A percentile compares a stretch with the other conserved stretches of the same genome.
Conservation (phyloP, 2,329 filamentous ascomycete genomes). For the Trematosphaeria pertusa region DNA sequence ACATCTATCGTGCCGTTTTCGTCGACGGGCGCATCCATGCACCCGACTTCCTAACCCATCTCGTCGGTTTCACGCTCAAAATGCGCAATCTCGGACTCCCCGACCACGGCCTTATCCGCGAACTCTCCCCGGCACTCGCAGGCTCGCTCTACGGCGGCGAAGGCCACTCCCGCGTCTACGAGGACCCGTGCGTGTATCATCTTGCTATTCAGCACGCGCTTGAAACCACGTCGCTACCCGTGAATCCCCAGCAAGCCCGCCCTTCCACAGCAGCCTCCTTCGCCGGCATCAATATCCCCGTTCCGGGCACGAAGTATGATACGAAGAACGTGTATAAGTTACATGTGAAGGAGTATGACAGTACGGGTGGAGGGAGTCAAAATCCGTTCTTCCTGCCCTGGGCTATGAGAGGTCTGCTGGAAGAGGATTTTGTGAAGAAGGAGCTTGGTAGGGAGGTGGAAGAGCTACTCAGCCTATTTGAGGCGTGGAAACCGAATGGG, state of each 20-base stretch:
- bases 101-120: conserved; percentile 91
- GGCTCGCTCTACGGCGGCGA: conserved; percentile 91
- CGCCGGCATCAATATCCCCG: conserved; percentile 39
- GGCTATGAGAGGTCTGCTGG: conserved; percentile 91
- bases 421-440: conserved; percentile 88
- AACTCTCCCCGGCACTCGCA: conserved; percentile 85
- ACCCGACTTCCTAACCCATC: conserved; percentile 90
- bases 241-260: conserved; percentile 23
- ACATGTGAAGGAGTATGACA: conserved; percentile 42
- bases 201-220: conserved; percentile 57
- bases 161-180: conserved; percentile 92
- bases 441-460: conserved; percentile 79
- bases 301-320: conserved; percentile 33
- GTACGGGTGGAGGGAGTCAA: conserved; percentile 48
- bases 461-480: conserved; percentile 84
- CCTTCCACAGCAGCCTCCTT: conserved; percentile 32
- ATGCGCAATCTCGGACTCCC: conserved; percentile 90
- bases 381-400: conserved; percentile 95
- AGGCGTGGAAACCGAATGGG: conserved; percentile 88
- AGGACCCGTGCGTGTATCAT: conserved; percentile 85
- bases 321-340: conserved; percentile 31
- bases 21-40: conserved; percentile 92
- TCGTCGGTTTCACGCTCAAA: conserved; percentile 92
- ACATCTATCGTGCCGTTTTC: conserved; percentile 95
- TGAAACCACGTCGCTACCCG: conserved; percentile 52